These are phyloP conservation scores for Picochlorum sp. DNA, from an alignment of 139 green algal genomes.

Conservation along the genomic window DNA sequence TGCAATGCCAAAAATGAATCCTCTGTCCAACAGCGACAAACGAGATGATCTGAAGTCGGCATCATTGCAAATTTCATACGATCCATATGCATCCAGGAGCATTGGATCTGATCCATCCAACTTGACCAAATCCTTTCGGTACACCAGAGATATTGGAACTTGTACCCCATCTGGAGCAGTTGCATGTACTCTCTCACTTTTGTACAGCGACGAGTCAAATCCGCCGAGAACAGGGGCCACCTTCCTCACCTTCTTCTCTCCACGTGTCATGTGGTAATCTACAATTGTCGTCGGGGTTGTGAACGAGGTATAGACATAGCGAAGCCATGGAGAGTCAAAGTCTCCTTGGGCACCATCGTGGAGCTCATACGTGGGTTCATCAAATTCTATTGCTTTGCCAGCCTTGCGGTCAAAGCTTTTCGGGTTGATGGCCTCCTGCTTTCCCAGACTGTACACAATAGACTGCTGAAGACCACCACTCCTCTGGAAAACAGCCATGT, in stretches of 20 bases:
- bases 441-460: conserved; percentile 13
- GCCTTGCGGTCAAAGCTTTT: conserved; percentile 12
- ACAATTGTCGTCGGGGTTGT: conserved; percentile 65
- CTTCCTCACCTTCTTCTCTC: conserved; percentile 49
- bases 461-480: conserved; percentile 24
- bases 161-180: conserved; percentile 47
- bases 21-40: conserved; percentile 67
- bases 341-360: conserved; percentile 43
- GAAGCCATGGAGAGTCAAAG: conserved; percentile 66
- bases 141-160: conserved; percentile 64
- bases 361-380: conserved; percentile 65
- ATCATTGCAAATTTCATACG: conserved; percentile 59
- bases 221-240: conserved; percentile 71
- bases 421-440: no score
- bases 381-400: conserved; percentile 47
- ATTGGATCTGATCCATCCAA: conserved; percentile 58
- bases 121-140: conserved; percentile 50
- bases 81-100: conserved; percentile 48
- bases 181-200: conserved; percentile 69
- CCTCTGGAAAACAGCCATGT: conserved; percentile 27
- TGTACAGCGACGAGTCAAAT: conserved; percentile 67
- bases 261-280: conserved; percentile 67
- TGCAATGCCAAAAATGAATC: conserved; percentile 66
- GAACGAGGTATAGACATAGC: conserved; percentile 68
- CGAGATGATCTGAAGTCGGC: conserved; percentile 16